Base-by-base conservation (phyloP, 2,329 filamentous ascomycete genomes). In the Epichloe hybrida region DNA sequence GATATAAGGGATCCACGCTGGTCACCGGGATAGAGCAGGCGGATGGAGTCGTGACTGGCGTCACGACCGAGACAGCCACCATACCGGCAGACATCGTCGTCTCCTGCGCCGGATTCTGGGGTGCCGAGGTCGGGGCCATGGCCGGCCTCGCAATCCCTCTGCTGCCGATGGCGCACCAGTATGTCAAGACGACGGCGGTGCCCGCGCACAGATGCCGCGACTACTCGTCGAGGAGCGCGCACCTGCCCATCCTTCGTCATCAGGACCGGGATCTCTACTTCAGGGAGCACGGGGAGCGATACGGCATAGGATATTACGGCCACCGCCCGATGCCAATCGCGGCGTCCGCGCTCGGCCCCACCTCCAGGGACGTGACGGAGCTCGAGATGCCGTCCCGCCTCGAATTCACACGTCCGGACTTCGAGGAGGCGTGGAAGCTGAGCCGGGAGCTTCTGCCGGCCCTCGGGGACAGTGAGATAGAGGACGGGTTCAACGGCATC, bases 261-360 rank as follows among this genome's bases (percentile, higher is more conserved):
- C 80, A 83, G 56, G 80, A 83, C 54, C 72, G 77, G 50, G 78
- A 83, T 53, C 69, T 83, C 1, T 83, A 83, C 62, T 83, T 80
- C 57, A 75, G 80, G 8, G 79, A 83, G 59, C 80, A 83, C 54
- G 80, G 80, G 4, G 77, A 81, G 21, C 73, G 75, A 46, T 75
- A 73, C 52, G 80, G 80, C 8, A 83, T 83, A 54, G 80, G 80
- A 7, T 83, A 75, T 58, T 83, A 83, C 57, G 79, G 78, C 9
- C 80, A 83, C 61, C 70, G 71, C 1, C 79, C 80, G 0, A 78
- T 83, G 69, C 79, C 80, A 0, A 68, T 83, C 11, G 70, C 71
- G 2, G 79, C 80, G 0, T 71, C 73, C 0, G 70, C 72, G 0
- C 59, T 83, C 5, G 77, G 77, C 1, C 56, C 66, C 4, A 81